Evolutionary conservation across 2,329 filamentous ascomycete species (phyloP), one percentile per base, ranked within the genome.

Genomic region (Ophiostoma tasmaniense): DNA sequence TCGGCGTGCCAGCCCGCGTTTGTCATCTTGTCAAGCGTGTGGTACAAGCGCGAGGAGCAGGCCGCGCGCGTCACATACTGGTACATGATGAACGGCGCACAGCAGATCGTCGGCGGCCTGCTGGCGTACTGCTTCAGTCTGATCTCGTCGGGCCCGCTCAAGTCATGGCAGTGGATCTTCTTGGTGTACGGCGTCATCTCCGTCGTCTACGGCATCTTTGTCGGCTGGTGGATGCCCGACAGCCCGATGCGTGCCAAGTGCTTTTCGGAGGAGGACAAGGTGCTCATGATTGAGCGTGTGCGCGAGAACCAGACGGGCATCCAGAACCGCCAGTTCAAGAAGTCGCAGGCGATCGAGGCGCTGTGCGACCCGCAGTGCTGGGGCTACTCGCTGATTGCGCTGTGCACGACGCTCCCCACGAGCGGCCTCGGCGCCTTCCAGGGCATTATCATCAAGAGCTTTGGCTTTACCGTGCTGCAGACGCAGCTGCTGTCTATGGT

Each of bases 401-500:
- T 93, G 28, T 89, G 66, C 77, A 92, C 90, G 0, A 92, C 89
- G 0, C 80, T 93, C 1, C 90, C 90, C 0, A 92, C 89, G 0
- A 88, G 85, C 25, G 90, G 90, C 0, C 83, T 93, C 0, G 90
- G 90, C 7, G 87, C 87, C 0, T 93, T 92, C 75, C 87, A 89
- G 68, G 89, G 89, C 72, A 89, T 93, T 73, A 89, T 93, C 73
- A 91, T 93, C 77, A 85, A 83, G 68, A 81, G 82, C n/a, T 87
- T 93, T 70, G 79, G 88, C 0, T 93, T 92, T 74, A 82, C 79
- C 0, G 79, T 81, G 0, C 80, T 92, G 7, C 79, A 93, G 76
- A 91, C 90, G 0, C 90, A 92, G 77, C 80, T 93, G 1, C 79
- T 93, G 30, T 85, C 89, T 52, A 92, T 93, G 88, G 90, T 92